Evolutionary conservation across 2,329 filamentous ascomycete genomes (phyloP), one percentile per base, ranked within the genome.

Genomic region (Elsinoe fawcettii): DNA sequence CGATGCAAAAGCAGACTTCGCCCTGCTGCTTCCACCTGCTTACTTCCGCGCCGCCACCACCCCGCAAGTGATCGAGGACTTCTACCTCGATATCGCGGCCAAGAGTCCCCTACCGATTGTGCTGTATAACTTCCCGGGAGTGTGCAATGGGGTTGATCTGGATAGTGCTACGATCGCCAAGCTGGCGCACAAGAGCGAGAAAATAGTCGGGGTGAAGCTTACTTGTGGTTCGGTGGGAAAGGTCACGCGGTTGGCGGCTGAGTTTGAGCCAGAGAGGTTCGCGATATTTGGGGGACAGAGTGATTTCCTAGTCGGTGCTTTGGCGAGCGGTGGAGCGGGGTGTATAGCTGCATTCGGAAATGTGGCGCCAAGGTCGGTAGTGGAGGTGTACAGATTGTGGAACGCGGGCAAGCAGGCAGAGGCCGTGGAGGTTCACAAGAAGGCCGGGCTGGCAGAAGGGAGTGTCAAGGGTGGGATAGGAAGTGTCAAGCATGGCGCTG

Each of bases 121-220:
- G 39, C 82, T 89, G 58, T 87, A 87, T 75, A 87, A 87, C 70
- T 87, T 83, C 73, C 84, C 84, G 1, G 81, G 76, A 4, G 84
- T 86, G 3, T 85, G 81, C 65, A 84, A 85, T 61, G 84, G 84
- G 22, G 73, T 87, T 2, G 85, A 88, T 66, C 73, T 88, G 22
- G 84, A 86, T 67, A 85, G 82, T 1, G 83, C 81, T 51, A 77
- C 77, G 0, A 82, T 87, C 47, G 72, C 77, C 1, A 68, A 69
- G 22, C 74, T 86, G 22, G 81, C 80, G 1, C 69, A 68, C 27
- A 69, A 76, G 60, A 72, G 77, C 27, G 69, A 71, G 20, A 83
- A 82, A 58, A 77, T 86, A 43, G 82, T 85, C 18, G 83, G 82
- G 25, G 80, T 84, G 16, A 86, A 86, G 66, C 72, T 87, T 60